phyloP scores from a whole-genome alignment of 495 filamentous ascomycete genomes.

The Aspergillus indologenus region DNA sequence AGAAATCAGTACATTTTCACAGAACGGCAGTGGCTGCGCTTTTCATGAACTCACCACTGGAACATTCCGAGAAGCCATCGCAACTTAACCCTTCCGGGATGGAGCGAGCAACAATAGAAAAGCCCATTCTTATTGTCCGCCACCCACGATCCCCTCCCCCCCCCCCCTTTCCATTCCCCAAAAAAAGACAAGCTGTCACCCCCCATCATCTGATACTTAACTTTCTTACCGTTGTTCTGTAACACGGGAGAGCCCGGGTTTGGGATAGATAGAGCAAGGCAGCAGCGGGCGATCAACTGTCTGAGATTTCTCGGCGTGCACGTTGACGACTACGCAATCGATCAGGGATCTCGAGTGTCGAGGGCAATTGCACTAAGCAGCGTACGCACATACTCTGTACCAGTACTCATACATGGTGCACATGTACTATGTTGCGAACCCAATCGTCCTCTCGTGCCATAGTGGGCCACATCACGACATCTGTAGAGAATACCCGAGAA shows the following conservation, averaged over 20 bases:
- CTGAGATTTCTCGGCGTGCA: slow-evolving; percentile 6
- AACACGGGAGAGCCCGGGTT: slow-evolving; percentile 6
- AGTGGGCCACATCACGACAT: not conserved
- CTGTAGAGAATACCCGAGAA: not conserved
- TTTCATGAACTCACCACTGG: slow-evolving; percentile 1
- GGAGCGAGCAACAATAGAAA: slow-evolving; percentile 1
- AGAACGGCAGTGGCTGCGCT: not conserved
- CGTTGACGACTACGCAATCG: not conserved
- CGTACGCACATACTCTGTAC: no score
- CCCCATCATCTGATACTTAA: slow-evolving; percentile 1
- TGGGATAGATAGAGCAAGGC: slow-evolving; percentile 8
- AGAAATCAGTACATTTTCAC: not conserved
- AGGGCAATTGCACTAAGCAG: not conserved
- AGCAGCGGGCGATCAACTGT: slow-evolving; percentile 13
- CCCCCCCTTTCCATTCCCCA: not conserved
- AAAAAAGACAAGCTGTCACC: slow-evolving; percentile 4
- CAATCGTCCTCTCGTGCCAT: not conserved
- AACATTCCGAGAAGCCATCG: slow-evolving; percentile 16
- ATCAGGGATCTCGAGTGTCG: not conserved
- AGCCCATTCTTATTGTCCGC: not conserved
- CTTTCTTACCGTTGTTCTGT: not conserved
- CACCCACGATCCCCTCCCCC: no score
- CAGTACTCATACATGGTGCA: no score
- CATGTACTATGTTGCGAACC: not conserved
- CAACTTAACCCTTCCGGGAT: not conserved